phyloP scores from a whole-genome alignment of 768 basidiomycete genomes.

The Suillus brevipes region DNA sequence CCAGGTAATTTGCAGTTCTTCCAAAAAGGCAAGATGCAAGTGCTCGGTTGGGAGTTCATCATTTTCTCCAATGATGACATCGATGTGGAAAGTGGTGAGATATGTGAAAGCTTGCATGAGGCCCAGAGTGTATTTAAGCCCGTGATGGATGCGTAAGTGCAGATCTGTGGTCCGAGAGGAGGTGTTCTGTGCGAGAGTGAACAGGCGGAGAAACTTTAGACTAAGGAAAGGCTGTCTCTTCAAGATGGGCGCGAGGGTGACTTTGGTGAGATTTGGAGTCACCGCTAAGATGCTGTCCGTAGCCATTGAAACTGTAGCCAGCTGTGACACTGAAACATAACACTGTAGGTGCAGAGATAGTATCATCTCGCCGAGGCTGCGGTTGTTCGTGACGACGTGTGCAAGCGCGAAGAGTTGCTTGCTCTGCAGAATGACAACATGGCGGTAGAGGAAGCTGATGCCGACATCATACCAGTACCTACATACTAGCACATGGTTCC shows the following conservation, averaged over 20 bases:
- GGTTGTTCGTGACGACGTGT: not conserved
- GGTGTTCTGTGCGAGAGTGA: not conserved
- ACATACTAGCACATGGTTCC: not conserved
- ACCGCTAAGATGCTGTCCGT: not conserved
- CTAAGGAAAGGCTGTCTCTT: not conserved
- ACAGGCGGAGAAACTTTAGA: not conserved
- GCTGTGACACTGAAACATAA: not conserved
- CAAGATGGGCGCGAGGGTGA: not conserved
- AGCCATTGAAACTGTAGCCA: not conserved
- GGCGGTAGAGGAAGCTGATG: not conserved
- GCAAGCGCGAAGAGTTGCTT: not conserved
- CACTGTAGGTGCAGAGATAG: not conserved
- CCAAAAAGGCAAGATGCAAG: not conserved
- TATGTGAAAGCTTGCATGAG: not conserved
- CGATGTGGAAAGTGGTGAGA: not conserved
- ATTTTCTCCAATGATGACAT: not conserved
- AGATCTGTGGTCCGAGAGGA: not conserved
- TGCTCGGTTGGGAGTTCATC: not conserved
- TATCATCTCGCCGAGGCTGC: not conserved
- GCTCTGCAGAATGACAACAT: not conserved
- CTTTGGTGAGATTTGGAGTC: not conserved
- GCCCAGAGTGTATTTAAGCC: not conserved
- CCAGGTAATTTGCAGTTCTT: not conserved
- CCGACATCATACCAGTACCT: not conserved
- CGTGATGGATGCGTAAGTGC: not conserved